These are phyloP conservation scores for Geoglossum cookeanum DNA, from an alignment of 2,329 filamentous ascomycete species.

Conservation along the genomic window DNA sequence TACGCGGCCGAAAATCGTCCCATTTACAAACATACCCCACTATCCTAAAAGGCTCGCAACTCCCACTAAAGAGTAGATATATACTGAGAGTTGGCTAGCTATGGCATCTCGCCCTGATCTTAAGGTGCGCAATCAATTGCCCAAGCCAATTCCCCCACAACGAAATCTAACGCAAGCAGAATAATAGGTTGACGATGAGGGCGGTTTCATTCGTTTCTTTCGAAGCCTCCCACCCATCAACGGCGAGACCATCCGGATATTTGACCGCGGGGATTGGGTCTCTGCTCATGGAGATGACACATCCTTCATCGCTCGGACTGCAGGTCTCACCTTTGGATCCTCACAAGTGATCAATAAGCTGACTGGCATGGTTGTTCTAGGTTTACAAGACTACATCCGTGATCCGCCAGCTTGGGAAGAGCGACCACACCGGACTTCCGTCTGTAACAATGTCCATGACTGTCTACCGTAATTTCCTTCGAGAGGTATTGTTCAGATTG, in stretches of 20 bases:
- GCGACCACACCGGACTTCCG: slow-evolving; percentile 63
- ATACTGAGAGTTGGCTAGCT: no score
- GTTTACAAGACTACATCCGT: slow-evolving; percentile 98
- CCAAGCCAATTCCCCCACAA: background rate
- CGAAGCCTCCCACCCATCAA: slow-evolving; percentile 58
- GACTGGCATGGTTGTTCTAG: slow-evolving; percentile 20
- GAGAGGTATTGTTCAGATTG: slow-evolving; percentile 80
- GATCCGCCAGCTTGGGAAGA: slow-evolving; percentile 69
- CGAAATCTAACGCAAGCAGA: background rate
- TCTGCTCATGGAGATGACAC: slow-evolving; percentile 82
- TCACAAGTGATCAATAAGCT: background rate
- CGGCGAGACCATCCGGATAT: slow-evolving; percentile 67
- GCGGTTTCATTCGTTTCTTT: slow-evolving; percentile 92
- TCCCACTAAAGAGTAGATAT: background rate
- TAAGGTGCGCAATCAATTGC: slow-evolving; percentile 19
- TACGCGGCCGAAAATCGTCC: no score
- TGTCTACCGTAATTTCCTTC: slow-evolving; percentile 85
- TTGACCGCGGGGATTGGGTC: slow-evolving; percentile 89
- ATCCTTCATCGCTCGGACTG: slow-evolving; percentile 61
- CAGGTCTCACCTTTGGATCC: slow-evolving; percentile 19
- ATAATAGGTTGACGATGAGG: slow-evolving; percentile 86
- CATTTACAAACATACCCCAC: no score
- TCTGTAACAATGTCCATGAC: slow-evolving; percentile 93
- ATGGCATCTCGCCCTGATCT: slow-evolving; percentile 39
- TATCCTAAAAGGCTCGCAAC: background rate